phyloP scores from a whole-genome alignment of 148 eudicot species.

The Persicaria tinctoria region DNA sequence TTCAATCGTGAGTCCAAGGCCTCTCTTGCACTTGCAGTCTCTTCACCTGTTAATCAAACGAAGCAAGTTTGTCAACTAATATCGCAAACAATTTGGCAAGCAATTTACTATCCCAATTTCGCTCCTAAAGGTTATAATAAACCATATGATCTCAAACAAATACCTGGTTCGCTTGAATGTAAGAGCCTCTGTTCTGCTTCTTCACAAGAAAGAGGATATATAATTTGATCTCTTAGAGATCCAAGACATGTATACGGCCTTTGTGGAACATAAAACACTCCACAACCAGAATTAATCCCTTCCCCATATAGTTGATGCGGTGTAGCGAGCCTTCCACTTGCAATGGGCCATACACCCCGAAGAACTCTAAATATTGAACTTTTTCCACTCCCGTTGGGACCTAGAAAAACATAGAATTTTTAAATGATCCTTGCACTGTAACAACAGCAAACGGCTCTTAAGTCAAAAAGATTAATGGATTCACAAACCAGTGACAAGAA shows the following conservation, averaged over 20 bases:
- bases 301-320: conserved; percentile 48
- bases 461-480: background rate
- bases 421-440: background rate
- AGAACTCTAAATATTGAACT: conserved; percentile 94
- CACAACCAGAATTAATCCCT: conserved; percentile 50
- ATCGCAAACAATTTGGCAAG: background rate
- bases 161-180: conserved; percentile 29
- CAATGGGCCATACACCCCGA: conserved; percentile 89
- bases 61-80: background rate
- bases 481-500: conserved; percentile 89
- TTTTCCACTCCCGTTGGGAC: conserved; percentile 99
- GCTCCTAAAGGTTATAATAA: background rate
- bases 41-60: conserved; percentile 35
- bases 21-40: conserved; percentile 19
- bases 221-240: conserved; percentile 86
- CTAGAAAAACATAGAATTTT: conserved; percentile 38
- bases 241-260: conserved; percentile 94
- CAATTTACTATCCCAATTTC: background rate
- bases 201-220: conserved; percentile 72
- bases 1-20: conserved; percentile 53
- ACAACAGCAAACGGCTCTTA: background rate
- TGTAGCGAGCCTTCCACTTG: conserved; percentile 56
- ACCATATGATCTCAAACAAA: background rate
- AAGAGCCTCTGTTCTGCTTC: conserved; percentile 66
- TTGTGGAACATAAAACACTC: conserved; percentile 85